Base-by-base conservation (phyloP, 2,329 filamentous ascomycete genomes). In the Hypoxylon sp. region DNA sequence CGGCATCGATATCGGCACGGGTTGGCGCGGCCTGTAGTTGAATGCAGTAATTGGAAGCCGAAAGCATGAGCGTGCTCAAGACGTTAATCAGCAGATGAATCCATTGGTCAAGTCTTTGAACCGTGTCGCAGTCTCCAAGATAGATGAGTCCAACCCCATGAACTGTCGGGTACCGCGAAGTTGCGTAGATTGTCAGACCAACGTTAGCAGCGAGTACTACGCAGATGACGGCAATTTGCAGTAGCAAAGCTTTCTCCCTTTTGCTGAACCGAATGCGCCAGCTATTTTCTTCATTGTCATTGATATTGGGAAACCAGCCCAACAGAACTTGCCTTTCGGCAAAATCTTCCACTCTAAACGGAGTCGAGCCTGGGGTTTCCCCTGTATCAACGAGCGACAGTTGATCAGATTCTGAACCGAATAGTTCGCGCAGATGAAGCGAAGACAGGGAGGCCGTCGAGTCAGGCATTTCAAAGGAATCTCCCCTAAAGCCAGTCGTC, bases 81-180 rank as follows among this genome's bases (percentile, higher is more conserved):
- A 55, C 10, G 33, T 62, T 62, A 35, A 64, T 64, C 4, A 62
- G 42, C 4, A 64, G 33, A 46, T 60, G 58, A 0, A 60, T 23
- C 7, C 13, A 64, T 10, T 45, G 46, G 47, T 62, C 47, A 9
- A 41, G 33, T 10, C 4, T 47, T 21, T 62, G 56, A 8, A 62
- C 47, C 10, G 45, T 48, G n/a, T 47, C 46, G 37, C 58, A 64
- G 18, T 59, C 49, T 2, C 52, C 55, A 9, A 41, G 26, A 18
- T 55, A 64, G 9, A 60, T 50, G 9, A 62, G 50, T 4, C 61
- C 58, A n/a, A 64, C 58, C 7, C 61, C 62, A 31, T 60, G 23
- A 23, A 2, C 24, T 17, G 20, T 49, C 1, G 42, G 50, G 43
- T 62, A 59, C 11, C 46, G 50, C 7, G 37, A 50, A 3, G 37